Conservation (phyloP, 2,329 filamentous ascomycete genomes). For the Akanthomyces uredinophilus region DNA sequence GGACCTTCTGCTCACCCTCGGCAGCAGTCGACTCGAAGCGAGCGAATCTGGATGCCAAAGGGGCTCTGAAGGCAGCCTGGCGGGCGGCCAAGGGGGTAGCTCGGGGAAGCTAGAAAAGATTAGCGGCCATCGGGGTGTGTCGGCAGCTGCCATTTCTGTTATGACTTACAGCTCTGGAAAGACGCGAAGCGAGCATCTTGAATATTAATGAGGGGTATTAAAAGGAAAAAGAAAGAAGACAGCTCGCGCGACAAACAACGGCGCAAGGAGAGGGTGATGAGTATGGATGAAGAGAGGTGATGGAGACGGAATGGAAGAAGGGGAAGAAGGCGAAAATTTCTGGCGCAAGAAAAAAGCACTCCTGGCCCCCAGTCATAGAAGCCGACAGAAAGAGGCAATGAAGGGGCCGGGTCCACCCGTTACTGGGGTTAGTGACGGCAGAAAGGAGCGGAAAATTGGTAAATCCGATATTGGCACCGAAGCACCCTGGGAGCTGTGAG, state of each 20-base stretch:
- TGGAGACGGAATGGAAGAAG: conserved; percentile 20
- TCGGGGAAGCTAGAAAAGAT: conserved; percentile 62
- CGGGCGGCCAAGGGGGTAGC: conserved; percentile 64
- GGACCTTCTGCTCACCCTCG: conserved; percentile 69
- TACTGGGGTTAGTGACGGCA: conserved; percentile 18
- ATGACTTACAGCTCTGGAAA: conserved; percentile 68
- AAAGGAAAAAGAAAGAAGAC: conserved; percentile 28
- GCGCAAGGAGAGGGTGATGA: conserved; percentile 21
- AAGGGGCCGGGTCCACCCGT: conserved; percentile 22
- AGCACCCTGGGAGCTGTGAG: neutral
- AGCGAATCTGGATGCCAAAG: conserved; percentile 67
- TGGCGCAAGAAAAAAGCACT: conserved; percentile 31
- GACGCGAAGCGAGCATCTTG: conserved; percentile 68
- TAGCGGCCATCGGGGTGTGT: conserved; percentile 14
- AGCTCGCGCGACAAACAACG: conserved; percentile 22
- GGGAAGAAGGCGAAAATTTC: conserved; percentile 31
- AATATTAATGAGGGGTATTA: conserved; percentile 31
- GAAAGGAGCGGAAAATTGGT: conserved; percentile 11
- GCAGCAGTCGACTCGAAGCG: conserved; percentile 65
- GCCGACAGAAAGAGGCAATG: conserved; percentile 38
- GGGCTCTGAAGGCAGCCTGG: conserved; percentile 62
- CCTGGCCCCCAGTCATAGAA: conserved; percentile 34
- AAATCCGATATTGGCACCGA: neutral
- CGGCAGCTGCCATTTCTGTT: conserved; percentile 8
- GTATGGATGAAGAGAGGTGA: conserved; percentile 22